Evolutionary conservation across 352 stramenopile genomes (phyloP).

Genomic region (Pythium pectinolyticum): DNA sequence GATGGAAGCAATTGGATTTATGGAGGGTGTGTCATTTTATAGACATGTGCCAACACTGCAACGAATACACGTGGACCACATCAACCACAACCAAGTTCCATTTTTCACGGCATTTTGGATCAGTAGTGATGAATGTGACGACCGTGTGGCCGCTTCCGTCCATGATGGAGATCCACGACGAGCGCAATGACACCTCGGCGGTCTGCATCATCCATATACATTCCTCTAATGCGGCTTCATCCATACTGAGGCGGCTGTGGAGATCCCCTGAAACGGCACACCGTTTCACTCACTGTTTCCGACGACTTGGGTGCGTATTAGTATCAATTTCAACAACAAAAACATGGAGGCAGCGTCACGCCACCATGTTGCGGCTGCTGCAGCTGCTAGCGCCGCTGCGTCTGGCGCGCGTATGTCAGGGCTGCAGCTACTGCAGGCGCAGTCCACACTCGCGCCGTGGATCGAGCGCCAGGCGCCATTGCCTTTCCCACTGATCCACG

Average conservation of each 20-base stretch:
- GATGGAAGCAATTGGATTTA: background rate
- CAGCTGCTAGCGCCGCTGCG: background rate
- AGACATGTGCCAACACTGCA: too few species aligned
- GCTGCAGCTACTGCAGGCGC: slow-evolving; percentile 31
- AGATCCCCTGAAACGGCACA: slow-evolving; percentile 4
- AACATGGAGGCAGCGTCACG: background rate
- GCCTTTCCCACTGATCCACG: slow-evolving; percentile 29
- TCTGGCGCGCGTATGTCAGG: background rate
- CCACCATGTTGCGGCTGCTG: background rate
- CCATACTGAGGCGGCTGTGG: background rate
- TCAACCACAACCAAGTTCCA: slow-evolving; percentile 4
- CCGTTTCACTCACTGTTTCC: slow-evolving; percentile 2
- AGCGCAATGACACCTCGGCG: background rate
- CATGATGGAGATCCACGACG: background rate
- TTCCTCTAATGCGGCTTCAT: background rate
- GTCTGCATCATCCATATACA: background rate
- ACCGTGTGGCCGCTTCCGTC: background rate
- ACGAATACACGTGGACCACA: slow-evolving; percentile 6
- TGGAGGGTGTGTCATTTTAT: slow-evolving; percentile 3
- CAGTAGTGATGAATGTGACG: too few species aligned
- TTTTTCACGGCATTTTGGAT: slow-evolving; percentile 10
- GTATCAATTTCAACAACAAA: background rate
- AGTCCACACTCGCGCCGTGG: slow-evolving; percentile 29
- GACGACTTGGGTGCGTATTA: background rate
- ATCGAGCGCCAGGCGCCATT: slow-evolving; percentile 27